Evolutionary conservation across 139 green algal genomes (phyloP).

Genomic region (Raphidocelis subcapitata): DNA sequence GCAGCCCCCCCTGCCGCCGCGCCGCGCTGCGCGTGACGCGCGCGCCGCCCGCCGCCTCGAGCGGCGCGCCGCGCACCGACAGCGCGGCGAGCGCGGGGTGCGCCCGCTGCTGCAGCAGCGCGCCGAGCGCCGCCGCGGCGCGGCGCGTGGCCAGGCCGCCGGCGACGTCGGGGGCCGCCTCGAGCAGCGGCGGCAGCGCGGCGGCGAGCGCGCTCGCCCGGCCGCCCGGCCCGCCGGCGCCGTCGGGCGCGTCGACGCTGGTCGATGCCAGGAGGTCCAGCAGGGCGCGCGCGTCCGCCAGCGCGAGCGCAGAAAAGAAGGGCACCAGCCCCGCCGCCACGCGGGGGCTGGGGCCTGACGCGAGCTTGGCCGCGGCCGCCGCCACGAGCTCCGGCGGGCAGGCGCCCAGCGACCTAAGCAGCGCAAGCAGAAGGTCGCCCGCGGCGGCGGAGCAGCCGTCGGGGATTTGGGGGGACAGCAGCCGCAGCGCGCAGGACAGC

Average conservation of each 20-base stretch:
- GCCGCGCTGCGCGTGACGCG: too few relatives aligned
- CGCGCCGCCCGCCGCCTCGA: too few relatives aligned
- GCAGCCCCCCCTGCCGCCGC: too few relatives aligned
- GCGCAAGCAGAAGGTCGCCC: not conserved
- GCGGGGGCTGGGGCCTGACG: conserved; percentile 19
- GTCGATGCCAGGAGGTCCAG: conserved; percentile 40
- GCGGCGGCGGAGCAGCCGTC: conserved; percentile 15
- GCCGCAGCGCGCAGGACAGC: conserved; percentile 27
- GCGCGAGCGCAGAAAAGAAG: conserved; percentile 45
- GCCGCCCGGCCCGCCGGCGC: too few relatives aligned
- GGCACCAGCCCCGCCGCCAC: conserved; percentile 46
- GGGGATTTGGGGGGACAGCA: conserved; percentile 48
- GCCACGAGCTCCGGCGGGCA: conserved; percentile 28
- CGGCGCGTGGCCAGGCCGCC: too few relatives aligned
- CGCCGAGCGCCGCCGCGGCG: too few relatives aligned
- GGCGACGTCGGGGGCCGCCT: too few relatives aligned
- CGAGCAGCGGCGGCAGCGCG: too few relatives aligned
- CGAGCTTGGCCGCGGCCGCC: conserved; percentile 44
- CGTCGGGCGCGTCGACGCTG: not conserved
- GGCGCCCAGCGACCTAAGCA: not conserved
- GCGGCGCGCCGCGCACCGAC: too few relatives aligned
- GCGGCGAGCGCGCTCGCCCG: too few relatives aligned
- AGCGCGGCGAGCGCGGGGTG: too few relatives aligned
- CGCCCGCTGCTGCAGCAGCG: too few relatives aligned
- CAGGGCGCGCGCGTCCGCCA: conserved; percentile 26